A percentile compares a stretch with the other conserved stretches of the same genome.
phyloP scores from a whole-genome alignment of 2,329 filamentous ascomycete genomes.

The Phialemonium atrogriseum region DNA sequence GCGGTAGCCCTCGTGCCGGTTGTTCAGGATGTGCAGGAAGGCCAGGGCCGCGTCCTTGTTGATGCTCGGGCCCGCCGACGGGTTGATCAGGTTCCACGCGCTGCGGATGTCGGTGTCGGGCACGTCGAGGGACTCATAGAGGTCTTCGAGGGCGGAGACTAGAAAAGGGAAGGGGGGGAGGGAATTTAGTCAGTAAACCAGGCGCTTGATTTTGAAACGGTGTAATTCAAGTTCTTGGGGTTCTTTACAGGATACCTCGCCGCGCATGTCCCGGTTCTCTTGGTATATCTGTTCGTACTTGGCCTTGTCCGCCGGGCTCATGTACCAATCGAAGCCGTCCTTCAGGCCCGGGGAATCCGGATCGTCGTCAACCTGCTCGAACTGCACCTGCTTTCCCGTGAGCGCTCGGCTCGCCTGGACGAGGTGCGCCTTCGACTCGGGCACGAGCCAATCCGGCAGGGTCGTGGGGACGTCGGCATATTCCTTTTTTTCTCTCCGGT shows the following conservation, averaged over 20 bases:
- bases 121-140: constrained; percentile 75
- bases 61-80: constrained; percentile 70
- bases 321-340: constrained; percentile 99
- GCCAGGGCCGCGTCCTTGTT: constrained; percentile 92
- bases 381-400: constrained; percentile 69
- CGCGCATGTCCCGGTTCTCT: constrained; percentile 79
- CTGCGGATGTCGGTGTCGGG: constrained; percentile 75
- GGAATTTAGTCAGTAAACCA: too few species aligned
- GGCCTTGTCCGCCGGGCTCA: constrained; percentile 80
- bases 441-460: constrained; percentile 93
- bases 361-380: constrained; percentile 71
- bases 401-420: constrained; percentile 77
- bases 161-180: constrained; percentile 7
- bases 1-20: constrained; percentile 88
- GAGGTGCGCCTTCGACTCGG: constrained; percentile 87
- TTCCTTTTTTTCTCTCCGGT: constrained; percentile 47
- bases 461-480: constrained; percentile 77
- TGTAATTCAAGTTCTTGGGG: too few species aligned
- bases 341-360: constrained; percentile 77
- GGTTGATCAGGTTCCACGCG: constrained; percentile 97
- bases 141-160: constrained; percentile 71
- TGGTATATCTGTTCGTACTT: constrained; percentile 98
- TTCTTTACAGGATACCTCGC: constrained; percentile 68
- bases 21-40: constrained; percentile 94
- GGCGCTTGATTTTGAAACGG: too few species aligned